phyloP scores from a whole-genome alignment of 148 eudicot genomes.

The Chenopodium suecicum region DNA sequence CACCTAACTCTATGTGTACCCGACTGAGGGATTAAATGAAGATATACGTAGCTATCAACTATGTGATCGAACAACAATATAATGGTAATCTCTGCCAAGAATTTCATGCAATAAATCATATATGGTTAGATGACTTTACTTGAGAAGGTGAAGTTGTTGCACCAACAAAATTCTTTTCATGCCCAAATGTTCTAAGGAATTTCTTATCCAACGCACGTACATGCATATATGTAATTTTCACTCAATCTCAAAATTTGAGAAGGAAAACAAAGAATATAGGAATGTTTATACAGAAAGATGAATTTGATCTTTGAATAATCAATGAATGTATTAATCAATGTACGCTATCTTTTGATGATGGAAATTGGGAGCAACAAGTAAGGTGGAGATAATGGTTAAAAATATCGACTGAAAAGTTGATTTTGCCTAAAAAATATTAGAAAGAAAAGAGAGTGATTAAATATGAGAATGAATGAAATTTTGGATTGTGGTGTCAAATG shows the following conservation, averaged over 20 bases:
- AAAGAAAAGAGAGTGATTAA: neutral
- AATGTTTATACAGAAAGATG: too few relatives aligned
- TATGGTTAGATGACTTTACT: too few relatives aligned
- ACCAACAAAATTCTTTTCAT: neutral
- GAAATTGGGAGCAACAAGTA: neutral
- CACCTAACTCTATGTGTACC: neutral
- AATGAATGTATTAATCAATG: neutral
- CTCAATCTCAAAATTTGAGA: too few relatives aligned
- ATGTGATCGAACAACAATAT: neutral
- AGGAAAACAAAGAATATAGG: too few relatives aligned
- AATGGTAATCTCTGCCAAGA: too few relatives aligned
- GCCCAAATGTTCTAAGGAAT: too few relatives aligned
- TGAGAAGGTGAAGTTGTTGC: neutral
- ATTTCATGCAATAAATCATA: too few relatives aligned
- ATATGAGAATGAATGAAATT: neutral
- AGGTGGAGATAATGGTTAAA: neutral
- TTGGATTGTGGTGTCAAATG: neutral
- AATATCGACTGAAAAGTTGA: neutral
- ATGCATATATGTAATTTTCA: too few relatives aligned
- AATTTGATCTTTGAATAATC: too few relatives aligned
- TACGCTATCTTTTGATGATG: neutral
- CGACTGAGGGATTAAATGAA: neutral
- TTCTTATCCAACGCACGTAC: too few relatives aligned
- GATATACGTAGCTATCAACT: neutral
- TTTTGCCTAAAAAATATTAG: constrained; percentile 1